A percentile compares a stretch with the other conserved stretches of the same genome.
Evolutionary conservation across 208 protist genomes (phyloP).

Genomic region (Crithidia expoeki): DNA sequence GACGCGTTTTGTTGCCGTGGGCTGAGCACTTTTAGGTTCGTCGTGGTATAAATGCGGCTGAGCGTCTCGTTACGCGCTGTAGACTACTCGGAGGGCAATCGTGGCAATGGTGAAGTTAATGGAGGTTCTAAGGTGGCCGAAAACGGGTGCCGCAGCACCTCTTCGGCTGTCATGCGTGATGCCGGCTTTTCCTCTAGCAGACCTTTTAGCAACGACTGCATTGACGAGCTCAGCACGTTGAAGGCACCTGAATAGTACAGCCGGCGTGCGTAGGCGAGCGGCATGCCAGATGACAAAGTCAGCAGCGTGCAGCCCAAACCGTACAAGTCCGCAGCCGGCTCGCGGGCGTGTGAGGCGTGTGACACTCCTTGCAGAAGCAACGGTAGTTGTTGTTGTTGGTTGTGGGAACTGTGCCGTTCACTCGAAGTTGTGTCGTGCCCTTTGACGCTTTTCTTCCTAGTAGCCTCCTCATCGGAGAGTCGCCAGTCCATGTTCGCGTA

Average conservation of each 20-base stretch:
- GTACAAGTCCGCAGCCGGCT: constrained; percentile 9
- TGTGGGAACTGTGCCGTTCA: background rate
- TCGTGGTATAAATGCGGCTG: too few species aligned
- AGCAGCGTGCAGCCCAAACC: constrained; percentile 13
- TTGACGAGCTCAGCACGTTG: background rate
- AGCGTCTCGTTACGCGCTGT: too few species aligned
- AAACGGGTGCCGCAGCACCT: constrained; percentile 9
- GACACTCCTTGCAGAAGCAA: background rate
- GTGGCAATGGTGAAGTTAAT: too few species aligned
- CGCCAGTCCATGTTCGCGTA: constrained; percentile 12
- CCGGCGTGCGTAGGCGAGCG: background rate
- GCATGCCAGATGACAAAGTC: background rate
- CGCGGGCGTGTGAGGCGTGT: background rate
- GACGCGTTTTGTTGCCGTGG: too few species aligned
- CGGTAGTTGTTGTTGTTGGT: background rate
- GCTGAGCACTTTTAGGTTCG: too few species aligned
- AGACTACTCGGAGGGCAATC: too few species aligned
- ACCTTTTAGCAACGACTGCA: constrained; percentile 12
- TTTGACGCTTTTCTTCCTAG: background rate
- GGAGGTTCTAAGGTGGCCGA: background rate
- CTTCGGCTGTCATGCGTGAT: constrained; percentile 11
- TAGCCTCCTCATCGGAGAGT: background rate
- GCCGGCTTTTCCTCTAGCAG: constrained; percentile 9
- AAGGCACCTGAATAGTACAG: constrained; percentile 3
- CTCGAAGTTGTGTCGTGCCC: background rate